Percentiles rank a stretch among this genome's conserved stretches.
Evolutionary conservation across 2,329 filamentous ascomycete genomes (phyloP).

Genomic region (Xylaria sp.): DNA sequence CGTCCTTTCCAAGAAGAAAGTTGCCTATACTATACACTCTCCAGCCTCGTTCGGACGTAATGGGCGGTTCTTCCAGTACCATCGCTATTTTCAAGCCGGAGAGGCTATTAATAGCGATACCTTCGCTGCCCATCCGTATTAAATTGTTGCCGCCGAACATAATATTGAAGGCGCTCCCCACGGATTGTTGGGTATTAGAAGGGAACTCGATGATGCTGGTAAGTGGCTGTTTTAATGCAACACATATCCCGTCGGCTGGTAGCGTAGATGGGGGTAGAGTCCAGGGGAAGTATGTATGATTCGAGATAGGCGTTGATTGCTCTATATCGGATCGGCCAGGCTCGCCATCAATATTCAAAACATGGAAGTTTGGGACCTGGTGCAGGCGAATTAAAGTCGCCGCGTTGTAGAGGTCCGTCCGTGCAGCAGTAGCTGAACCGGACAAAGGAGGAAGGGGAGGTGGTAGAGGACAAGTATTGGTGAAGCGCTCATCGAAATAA

Average conservation of each 20-base stretch:
- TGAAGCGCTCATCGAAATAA: constrained; percentile 58
- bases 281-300: constrained; percentile 92
- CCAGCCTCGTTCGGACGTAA: constrained; percentile 61
- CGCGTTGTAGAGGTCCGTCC: constrained; percentile 87
- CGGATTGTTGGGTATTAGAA: constrained; percentile 55
- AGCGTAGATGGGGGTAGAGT: constrained; percentile 82
- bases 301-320: constrained; percentile 64
- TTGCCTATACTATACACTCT: constrained; percentile 84
- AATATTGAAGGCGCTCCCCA: constrained; percentile 56
- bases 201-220: constrained; percentile 76
- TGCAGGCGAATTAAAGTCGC: constrained; percentile 86
- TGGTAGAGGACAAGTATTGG: constrained; percentile 73
- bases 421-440: constrained; percentile 81
- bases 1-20: constrained; percentile 83
- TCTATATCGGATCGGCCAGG: constrained; percentile 26
- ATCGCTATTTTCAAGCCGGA: constrained; percentile 72
- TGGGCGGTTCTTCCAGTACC: constrained; percentile 67
- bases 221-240: constrained; percentile 74
- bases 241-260: constrained; percentile 80
- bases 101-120: constrained; percentile 61
- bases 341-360: constrained; percentile 38
- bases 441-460: constrained; percentile 70
- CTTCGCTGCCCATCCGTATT: constrained; percentile 56
- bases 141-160: constrained; percentile 60
- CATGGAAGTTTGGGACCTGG: constrained; percentile 73